These are phyloP conservation scores for Syzygium syzygioides DNA, from an alignment of 441 rosid genomes.

Conservation along the genomic window DNA sequence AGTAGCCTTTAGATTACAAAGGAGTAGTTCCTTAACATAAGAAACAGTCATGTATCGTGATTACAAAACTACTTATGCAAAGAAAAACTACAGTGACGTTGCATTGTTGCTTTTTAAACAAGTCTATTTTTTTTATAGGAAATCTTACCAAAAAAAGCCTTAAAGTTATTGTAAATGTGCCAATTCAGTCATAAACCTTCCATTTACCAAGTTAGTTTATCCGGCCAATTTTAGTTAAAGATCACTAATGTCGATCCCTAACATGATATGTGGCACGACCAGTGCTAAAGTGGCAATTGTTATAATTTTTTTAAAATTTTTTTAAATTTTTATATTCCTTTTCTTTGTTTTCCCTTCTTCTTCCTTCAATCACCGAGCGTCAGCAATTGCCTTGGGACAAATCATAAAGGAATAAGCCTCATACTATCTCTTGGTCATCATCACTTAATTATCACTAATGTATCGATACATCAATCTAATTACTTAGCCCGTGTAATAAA, in stretches of 20 bases:
- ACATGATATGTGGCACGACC: no score
- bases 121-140: neutral
- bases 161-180: no score
- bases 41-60: neutral
- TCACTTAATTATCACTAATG: no score
- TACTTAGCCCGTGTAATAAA: no score
- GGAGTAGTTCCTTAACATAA: neutral
- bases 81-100: neutral
- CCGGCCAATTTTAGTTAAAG: neutral
- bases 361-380: neutral
- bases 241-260: neutral
- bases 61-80: neutral
- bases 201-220: no score
- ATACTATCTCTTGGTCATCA: neutral
- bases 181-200: no score
- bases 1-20: neutral
- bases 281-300: neutral
- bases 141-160: no score
- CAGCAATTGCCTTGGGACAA: neutral
- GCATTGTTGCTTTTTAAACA: neutral
- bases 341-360: neutral
- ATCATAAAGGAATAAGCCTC: neutral
- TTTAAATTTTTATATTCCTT: no score
- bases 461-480: no score
- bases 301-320: no score